Conservation (phyloP, 2,329 filamentous ascomycete species). For the Camptophora hylomeconis region DNA sequence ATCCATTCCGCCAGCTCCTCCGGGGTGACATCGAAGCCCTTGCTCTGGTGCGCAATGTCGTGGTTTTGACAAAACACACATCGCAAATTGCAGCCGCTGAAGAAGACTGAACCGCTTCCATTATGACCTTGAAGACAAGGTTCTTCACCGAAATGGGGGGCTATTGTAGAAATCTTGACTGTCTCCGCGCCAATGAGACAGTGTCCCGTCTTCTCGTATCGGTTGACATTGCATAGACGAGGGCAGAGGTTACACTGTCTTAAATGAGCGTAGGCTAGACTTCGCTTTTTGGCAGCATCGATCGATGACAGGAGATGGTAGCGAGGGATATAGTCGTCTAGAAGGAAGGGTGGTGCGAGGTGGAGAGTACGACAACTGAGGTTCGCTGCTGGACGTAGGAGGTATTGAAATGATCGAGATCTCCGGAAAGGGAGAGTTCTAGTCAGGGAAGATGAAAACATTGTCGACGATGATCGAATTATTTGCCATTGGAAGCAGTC, state of each 20-base stretch:
- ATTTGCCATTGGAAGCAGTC: too few relatives aligned
- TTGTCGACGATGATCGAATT: too few relatives aligned
- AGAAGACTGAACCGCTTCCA: constrained; percentile 70
- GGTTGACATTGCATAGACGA: constrained; percentile 62
- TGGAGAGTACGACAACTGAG: constrained; percentile 32
- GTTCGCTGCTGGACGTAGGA: too few relatives aligned
- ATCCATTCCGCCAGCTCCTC: constrained; percentile 74
- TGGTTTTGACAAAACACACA: constrained; percentile 71
- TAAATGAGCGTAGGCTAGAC: constrained; percentile 60
- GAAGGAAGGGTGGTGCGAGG: constrained; percentile 53
- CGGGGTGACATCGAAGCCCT: constrained; percentile 65
- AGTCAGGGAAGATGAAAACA: too few relatives aligned
- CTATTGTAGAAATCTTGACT: constrained; percentile 71
- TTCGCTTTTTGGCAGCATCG: constrained; percentile 61
- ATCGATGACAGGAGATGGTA: constrained; percentile 56
- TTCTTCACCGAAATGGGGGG: constrained; percentile 75
- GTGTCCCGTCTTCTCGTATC: constrained; percentile 64
- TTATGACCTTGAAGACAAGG: constrained; percentile 73
- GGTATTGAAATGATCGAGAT: too few relatives aligned
- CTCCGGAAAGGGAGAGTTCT: too few relatives aligned
- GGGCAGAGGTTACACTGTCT: constrained; percentile 72
- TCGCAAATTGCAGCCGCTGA: constrained; percentile 61
- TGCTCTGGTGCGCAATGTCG: constrained; percentile 70
- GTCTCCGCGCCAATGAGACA: constrained; percentile 62
- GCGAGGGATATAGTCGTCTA: constrained; percentile 61